Evolutionary conservation across 2,329 filamentous ascomycete genomes (phyloP), one percentile per base, ranked within the genome.

Genomic region (Alternaria tenuissima): DNA sequence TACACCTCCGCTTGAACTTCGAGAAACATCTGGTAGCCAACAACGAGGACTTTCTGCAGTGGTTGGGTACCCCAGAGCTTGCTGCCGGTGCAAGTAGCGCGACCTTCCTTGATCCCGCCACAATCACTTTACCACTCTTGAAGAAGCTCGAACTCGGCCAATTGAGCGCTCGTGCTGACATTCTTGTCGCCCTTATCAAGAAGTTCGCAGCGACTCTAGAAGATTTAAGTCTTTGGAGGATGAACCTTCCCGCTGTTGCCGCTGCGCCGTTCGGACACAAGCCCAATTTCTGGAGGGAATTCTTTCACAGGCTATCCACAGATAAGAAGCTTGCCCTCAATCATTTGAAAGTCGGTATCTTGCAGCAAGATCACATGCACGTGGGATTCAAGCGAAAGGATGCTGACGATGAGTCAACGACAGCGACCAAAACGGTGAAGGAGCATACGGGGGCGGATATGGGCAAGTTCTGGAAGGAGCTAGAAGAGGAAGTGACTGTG

Each of bases 1-100:
- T 79, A 30, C 82, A 86, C 65, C 76, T 89, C 5, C 81, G 87
- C 3, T 68, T 88, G 43, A 88, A 88, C 65, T 83, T 85, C 30
- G 60, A 64, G 24, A 69, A 65, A 42, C 52, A 54, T 4, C 18
- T 56, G 5, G 55, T 67, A 3, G 55, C 70, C 2, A 63, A 71
- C 0, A 66, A 68, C 11, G 57, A 53, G 16, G 65, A 71, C 1
- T 64, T 86, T 11, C 57, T 86, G 3, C 28, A 66, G 22, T 71
- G 69, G 66, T 12, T 86, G 77, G 81, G 42, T 48, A 57, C 43
- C 12, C 46, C 65, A 6, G 42, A 39, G 3, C 39, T 58, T 18
- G 3, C 47, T 11, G 28, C 42, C 7, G 5, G 22, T 12, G 26
- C 51, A 24, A 32, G 28, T 7, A 20, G 9, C 5, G 26, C 7